phyloP scores from a whole-genome alignment of 768 basidiomycete genomes.

The Tulasnella sp. region DNA sequence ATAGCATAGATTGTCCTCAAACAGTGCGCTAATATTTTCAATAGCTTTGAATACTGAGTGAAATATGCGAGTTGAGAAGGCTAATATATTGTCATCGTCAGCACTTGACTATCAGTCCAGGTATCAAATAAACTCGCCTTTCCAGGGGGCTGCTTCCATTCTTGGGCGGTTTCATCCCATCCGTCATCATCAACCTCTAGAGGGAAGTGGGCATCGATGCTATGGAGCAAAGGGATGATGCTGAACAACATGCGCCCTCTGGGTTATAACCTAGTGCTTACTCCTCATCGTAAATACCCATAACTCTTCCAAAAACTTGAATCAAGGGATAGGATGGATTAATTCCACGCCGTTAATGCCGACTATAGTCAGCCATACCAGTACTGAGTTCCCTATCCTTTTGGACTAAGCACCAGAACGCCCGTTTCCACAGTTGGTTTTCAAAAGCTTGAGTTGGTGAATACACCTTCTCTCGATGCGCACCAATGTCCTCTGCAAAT shows the following conservation, averaged over 20 bases:
- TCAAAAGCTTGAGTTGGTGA: constrained; percentile 34
- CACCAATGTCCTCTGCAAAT: neutral
- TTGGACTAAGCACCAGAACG: constrained; percentile 46
- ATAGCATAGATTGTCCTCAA: constrained; percentile 60
- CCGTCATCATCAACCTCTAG: constrained; percentile 74
- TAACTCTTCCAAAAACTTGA: constrained; percentile 48
- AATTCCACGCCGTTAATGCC: constrained; percentile 26
- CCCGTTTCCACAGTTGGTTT: constrained; percentile 70
- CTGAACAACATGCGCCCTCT: neutral
- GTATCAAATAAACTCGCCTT: constrained; percentile 22
- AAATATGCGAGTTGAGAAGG: constrained; percentile 49
- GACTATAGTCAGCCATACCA: constrained; percentile 20
- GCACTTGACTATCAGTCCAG: neutral
- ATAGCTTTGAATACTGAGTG: constrained; percentile 44
- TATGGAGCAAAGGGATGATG: constrained; percentile 23
- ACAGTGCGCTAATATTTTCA: constrained; percentile 49
- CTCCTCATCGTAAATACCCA: constrained; percentile 67
- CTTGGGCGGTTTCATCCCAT: constrained; percentile 51
- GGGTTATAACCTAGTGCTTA: constrained; percentile 28
- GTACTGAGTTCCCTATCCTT: constrained; percentile 29
- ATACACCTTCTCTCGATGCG: constrained; percentile 42
- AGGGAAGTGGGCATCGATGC: constrained; percentile 61
- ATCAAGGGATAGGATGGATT: constrained; percentile 20
- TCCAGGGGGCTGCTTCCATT: constrained; percentile 52
- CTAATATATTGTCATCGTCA: neutral